Conservation (phyloP, 768 basidiomycete species). For the Suillus tomentosus region DNA sequence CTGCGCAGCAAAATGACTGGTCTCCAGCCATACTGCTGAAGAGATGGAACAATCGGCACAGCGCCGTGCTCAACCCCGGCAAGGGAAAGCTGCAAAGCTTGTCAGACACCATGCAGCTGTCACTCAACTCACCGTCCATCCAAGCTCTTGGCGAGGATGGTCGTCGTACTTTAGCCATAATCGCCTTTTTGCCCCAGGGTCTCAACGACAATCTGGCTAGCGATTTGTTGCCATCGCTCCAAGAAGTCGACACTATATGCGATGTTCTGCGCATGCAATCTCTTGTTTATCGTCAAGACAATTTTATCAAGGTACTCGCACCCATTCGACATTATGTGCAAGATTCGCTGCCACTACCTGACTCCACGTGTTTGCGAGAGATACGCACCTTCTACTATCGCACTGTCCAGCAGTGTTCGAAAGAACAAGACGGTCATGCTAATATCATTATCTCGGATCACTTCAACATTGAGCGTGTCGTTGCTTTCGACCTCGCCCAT, state of each 20-base stretch:
- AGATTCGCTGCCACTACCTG: neutral
- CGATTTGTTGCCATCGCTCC: neutral
- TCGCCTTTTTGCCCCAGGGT: constrained; percentile 11
- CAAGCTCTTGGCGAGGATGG: neutral
- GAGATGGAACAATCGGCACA: too few species aligned
- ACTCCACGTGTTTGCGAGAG: neutral
- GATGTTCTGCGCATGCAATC: neutral
- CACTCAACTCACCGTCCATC: neutral
- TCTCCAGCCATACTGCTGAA: too few species aligned
- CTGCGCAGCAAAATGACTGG: too few species aligned
- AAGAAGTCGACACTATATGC: neutral
- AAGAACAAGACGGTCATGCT: neutral
- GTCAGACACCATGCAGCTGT: neutral
- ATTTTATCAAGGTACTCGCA: neutral
- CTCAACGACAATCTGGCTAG: neutral
- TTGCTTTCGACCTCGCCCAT: neutral
- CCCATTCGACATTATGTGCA: constrained; percentile 6
- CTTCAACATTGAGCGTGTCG: neutral
- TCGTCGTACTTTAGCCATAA: neutral
- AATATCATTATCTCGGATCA: constrained; percentile 1
- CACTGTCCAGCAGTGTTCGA: neutral
- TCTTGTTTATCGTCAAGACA: neutral
- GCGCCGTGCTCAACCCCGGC: too few species aligned
- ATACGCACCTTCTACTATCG: neutral
- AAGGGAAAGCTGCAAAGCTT: neutral